Conservation (phyloP, 78 protist species). For the Monosiga brevicollis region DNA sequence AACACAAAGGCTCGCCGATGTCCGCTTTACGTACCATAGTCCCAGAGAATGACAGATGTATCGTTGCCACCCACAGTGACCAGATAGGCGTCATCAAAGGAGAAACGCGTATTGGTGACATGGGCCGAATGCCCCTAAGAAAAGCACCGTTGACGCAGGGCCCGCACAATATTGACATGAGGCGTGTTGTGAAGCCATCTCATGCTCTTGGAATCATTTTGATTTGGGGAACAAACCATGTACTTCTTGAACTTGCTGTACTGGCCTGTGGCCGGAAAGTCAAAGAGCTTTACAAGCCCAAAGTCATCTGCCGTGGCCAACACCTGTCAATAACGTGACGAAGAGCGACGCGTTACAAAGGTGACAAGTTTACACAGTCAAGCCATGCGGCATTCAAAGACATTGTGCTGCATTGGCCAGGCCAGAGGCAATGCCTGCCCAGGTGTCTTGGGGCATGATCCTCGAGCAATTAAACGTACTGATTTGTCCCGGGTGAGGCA, state of each 20-base stretch:
- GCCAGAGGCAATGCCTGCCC: too few species aligned
- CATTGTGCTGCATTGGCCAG: too few species aligned
- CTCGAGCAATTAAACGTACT: too few species aligned
- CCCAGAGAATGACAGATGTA: constrained; percentile 20
- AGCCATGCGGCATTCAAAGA: too few species aligned
- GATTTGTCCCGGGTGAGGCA: not conserved
- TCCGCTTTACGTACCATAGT: not conserved
- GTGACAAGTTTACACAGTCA: too few species aligned
- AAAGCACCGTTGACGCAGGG: too few species aligned
- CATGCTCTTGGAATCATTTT: too few species aligned
- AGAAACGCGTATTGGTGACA: not conserved
- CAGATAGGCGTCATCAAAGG: not conserved
- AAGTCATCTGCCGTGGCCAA: constrained; percentile 44
- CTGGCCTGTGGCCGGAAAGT: constrained; percentile 20
- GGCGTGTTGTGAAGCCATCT: too few species aligned
- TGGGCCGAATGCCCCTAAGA: constrained; percentile 1
- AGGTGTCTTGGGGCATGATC: too few species aligned
- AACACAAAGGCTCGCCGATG: not conserved
- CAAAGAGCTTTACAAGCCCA: constrained; percentile 34
- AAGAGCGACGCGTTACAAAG: too few species aligned
- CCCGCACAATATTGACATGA: too few species aligned
- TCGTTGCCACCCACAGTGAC: constrained; percentile 35
- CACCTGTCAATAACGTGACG: too few species aligned
- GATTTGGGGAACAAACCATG: not conserved
- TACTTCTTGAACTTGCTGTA: not conserved